Evolutionary conservation across 495 filamentous ascomycete species (phyloP).

Genomic region (Parmelia sp.): DNA sequence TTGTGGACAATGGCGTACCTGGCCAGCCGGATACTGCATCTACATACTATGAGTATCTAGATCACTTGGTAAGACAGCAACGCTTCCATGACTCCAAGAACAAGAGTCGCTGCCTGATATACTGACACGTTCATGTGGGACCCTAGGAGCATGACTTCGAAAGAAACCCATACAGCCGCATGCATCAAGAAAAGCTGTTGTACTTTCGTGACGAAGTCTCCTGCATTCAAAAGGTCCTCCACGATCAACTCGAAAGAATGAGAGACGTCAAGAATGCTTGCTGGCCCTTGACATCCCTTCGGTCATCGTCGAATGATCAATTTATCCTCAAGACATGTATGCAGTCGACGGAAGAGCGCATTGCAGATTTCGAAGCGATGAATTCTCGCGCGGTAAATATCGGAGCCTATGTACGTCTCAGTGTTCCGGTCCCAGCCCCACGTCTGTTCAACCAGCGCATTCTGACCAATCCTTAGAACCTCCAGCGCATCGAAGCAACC

Average conservation of each 20-base stretch:
- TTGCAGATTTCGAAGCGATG: no score
- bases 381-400: no score
- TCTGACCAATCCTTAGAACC: constrained; percentile 23
- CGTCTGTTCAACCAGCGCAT: background rate
- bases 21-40: background rate
- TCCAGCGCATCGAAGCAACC: constrained; percentile 25
- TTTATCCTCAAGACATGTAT: background rate
- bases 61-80: background rate
- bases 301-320: background rate
- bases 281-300: background rate
- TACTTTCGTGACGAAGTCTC: background rate
- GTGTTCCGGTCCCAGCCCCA: background rate
- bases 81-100: background rate
- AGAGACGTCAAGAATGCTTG: background rate
- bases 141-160: background rate
- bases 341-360: no score
- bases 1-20: background rate
- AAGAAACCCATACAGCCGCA: background rate
- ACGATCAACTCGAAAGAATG: background rate
- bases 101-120: background rate
- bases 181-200: background rate
- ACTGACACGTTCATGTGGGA: background rate
- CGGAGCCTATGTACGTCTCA: no score
- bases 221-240: background rate
- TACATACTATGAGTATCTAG: background rate